These are phyloP conservation scores for Hysterium pulicare DNA, from an alignment of 2,329 filamentous ascomycete genomes.

Conservation along the genomic window DNA sequence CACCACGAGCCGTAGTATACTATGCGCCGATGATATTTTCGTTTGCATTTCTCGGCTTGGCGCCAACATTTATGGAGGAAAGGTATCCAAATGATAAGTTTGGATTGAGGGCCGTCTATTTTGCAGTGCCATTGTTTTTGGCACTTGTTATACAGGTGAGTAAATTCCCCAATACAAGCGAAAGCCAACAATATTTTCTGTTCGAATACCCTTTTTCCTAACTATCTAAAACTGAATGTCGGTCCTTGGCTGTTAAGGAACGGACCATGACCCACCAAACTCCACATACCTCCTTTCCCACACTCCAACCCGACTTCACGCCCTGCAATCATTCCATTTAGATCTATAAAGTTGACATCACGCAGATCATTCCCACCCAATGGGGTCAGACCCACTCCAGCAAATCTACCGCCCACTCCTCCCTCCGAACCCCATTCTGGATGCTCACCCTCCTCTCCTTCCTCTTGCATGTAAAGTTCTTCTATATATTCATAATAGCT, in stretches of 20 bases:
- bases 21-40: conserved; percentile 46
- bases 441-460: conserved; percentile 45
- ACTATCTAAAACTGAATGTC: no score
- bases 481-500: conserved; percentile 42
- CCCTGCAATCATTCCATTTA: neutral
- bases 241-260: neutral
- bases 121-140: conserved; percentile 30
- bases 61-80: conserved; percentile 23
- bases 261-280: neutral
- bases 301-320: no score
- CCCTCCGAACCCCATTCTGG: conserved; percentile 48
- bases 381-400: conserved; percentile 48
- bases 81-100: conserved; percentile 18
- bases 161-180: no score
- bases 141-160: conserved; percentile 33
- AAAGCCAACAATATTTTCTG: no score
- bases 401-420: conserved; percentile 37
- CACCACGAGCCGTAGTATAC: conserved; percentile 30
- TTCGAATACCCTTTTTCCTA: no score
- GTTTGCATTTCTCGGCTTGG: conserved; percentile 44
- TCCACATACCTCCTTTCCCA: no score
- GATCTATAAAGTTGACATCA: conserved; percentile 9
- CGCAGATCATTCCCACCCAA: conserved; percentile 43
- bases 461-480: conserved; percentile 47
- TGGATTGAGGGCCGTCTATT: conserved; percentile 22